A percentile compares a stretch with the other conserved stretches of the same genome.
These are phyloP conservation scores for Naegleria fowleri DNA, from an alignment of 208 protist species.

Conservation along the genomic window DNA sequence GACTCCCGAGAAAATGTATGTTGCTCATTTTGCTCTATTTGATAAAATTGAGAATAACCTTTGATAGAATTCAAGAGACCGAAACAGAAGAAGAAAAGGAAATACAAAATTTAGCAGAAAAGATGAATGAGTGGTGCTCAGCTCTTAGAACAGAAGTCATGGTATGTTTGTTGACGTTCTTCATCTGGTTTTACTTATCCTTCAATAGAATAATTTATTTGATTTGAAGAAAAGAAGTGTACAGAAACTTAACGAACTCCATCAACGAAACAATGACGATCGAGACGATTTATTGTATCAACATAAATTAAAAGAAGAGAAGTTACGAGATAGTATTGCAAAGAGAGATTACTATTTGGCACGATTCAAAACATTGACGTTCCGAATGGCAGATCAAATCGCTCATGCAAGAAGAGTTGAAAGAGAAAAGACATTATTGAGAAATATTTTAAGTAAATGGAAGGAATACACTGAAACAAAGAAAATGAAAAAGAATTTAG, in stretches of 20 bases:
- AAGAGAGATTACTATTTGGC: slow-evolving; percentile 6
- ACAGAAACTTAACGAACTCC: neutral
- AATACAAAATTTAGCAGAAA: neutral
- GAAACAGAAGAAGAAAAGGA: neutral
- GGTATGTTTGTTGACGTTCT: neutral
- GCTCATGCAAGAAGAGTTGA: neutral
- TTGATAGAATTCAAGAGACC: neutral
- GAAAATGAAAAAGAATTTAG: neutral
- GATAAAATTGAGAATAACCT: too few relatives aligned
- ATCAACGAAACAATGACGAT: neutral
- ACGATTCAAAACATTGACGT: neutral
- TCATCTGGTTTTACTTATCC: too few relatives aligned
- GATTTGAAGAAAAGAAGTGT: neutral
- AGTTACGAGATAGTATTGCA: neutral
- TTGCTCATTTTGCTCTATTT: too few relatives aligned
- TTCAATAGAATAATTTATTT: slow-evolving; percentile 2
- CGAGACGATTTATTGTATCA: neutral
- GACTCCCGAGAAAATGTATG: neutral
- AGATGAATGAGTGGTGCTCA: neutral
- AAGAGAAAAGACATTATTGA: neutral
- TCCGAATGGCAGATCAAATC: slow-evolving; percentile 18
- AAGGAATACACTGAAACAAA: neutral
- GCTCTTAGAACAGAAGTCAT: neutral
- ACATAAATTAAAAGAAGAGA: neutral
- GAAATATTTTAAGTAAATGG: neutral